phyloP scores from a whole-genome alignment of 202 grass and related monocot genomes.

The Setaria viridis region DNA sequence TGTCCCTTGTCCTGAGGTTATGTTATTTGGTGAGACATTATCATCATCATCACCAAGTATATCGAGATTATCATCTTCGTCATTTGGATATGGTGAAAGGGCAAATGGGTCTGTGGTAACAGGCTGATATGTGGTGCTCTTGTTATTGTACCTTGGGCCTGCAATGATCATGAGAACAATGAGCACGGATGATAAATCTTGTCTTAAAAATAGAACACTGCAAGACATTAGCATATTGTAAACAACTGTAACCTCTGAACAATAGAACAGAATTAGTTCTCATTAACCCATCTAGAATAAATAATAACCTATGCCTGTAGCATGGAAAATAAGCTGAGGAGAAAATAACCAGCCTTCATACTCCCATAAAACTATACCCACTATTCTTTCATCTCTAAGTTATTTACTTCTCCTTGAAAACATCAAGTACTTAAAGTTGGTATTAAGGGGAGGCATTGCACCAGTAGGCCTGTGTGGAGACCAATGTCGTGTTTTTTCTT shows the following conservation, averaged over 20 bases:
- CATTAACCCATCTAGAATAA: background rate
- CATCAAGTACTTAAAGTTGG: background rate
- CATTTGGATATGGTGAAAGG: slow-evolving; percentile 59
- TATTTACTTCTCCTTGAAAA: background rate
- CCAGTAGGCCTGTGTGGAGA: background rate
- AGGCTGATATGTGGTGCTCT: slow-evolving; percentile 51
- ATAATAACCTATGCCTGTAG: slow-evolving; percentile 1
- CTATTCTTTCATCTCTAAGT: background rate
- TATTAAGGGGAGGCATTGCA: too few relatives aligned
- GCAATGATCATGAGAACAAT: slow-evolving; percentile 36
- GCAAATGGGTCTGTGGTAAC: slow-evolving; percentile 59
- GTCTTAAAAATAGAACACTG: background rate
- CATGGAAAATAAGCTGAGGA: background rate
- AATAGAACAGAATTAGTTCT: slow-evolving; percentile 3
- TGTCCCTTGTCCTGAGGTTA: slow-evolving; percentile 37
- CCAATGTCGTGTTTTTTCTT: background rate
- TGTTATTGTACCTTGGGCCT: slow-evolving; percentile 65
- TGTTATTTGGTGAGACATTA: slow-evolving; percentile 57
- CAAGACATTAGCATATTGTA: slow-evolving; percentile 23
- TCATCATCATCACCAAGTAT: slow-evolving; percentile 82
- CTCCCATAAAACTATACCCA: background rate
- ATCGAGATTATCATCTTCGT: slow-evolving; percentile 77
- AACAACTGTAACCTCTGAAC: slow-evolving; percentile 25
- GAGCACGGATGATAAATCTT: slow-evolving; percentile 42
- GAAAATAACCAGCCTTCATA: background rate